Percentiles rank a stretch among this genome's conserved stretches.
Evolutionary conservation across 2,329 filamentous ascomycete genomes (phyloP).

Genomic region (Talaromyces sp.): DNA sequence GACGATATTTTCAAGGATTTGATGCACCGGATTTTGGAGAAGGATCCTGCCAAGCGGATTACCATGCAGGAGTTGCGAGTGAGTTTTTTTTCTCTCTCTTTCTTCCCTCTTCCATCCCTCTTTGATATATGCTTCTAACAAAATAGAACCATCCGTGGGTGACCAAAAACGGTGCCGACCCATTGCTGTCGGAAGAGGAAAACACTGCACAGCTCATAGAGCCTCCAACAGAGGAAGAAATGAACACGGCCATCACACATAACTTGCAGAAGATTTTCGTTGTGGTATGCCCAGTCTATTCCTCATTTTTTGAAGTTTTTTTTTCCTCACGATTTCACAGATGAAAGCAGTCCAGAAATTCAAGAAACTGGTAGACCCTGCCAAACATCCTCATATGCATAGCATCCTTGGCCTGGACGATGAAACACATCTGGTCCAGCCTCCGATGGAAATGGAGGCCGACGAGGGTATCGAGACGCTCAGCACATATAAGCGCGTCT

Average conservation of each 20-base stretch:
- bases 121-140: slow-evolving; percentile 10
- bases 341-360: slow-evolving; percentile 91
- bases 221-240: slow-evolving; percentile 81
- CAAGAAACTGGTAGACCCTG: slow-evolving; percentile 65
- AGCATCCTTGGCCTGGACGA: slow-evolving; percentile 56
- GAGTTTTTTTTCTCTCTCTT: slow-evolving; percentile 31
- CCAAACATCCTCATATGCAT: slow-evolving; percentile 50
- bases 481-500: slow-evolving; percentile 48
- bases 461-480: slow-evolving; percentile 32
- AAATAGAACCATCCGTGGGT: slow-evolving; percentile 86
- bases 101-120: not conserved
- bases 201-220: slow-evolving; percentile 80
- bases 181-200: slow-evolving; percentile 73
- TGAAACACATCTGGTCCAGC: slow-evolving; percentile 52
- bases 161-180: slow-evolving; percentile 72
- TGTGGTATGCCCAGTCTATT: slow-evolving; percentile 52
- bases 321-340: slow-evolving; percentile 35
- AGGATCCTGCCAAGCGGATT: slow-evolving; percentile 78
- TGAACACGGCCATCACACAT: slow-evolving; percentile 83
- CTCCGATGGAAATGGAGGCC: slow-evolving; percentile 49
- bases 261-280: slow-evolving; percentile 83
- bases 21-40: slow-evolving; percentile 70
- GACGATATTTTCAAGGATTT: slow-evolving; percentile 69
- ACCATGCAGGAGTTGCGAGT: slow-evolving; percentile 78
- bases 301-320: not conserved